Evolutionary conservation across 2,329 filamentous ascomycete species (phyloP).

Genomic region (Ascochyta lentis): DNA sequence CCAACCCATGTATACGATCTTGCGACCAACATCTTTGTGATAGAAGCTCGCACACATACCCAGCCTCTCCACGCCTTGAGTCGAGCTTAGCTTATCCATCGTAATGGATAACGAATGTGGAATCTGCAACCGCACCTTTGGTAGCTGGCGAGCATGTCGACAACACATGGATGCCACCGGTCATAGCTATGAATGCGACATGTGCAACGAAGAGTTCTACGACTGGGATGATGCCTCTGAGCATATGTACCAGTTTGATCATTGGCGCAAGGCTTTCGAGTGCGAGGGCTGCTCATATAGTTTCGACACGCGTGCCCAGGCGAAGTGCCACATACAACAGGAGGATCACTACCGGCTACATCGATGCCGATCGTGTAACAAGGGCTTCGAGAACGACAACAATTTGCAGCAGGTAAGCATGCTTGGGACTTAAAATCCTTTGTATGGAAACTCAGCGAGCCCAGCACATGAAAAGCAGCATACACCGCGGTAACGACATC

Average conservation of each 20-base stretch:
- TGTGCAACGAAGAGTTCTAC: slow-evolving; percentile 10
- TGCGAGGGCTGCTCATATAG: slow-evolving; percentile 21
- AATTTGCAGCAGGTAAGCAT: slow-evolving; percentile 20
- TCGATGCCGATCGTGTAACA: slow-evolving; percentile 24
- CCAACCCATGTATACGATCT: too few relatives aligned
- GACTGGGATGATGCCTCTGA: slow-evolving; percentile 1
- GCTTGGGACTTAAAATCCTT: not conserved
- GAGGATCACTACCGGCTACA: slow-evolving; percentile 22
- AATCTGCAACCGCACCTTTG: slow-evolving; percentile 23
- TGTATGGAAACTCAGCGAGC: not conserved
- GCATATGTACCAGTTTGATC: slow-evolving; percentile 21
- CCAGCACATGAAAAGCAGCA: slow-evolving; percentile 61
- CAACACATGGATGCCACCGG: slow-evolving; percentile 30
- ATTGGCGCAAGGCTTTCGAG: slow-evolving; percentile 17
- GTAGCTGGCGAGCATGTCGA: slow-evolving; percentile 10
- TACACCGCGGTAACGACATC: slow-evolving; percentile 56
- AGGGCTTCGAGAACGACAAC: slow-evolving; percentile 29
- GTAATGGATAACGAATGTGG: slow-evolving; percentile 20
- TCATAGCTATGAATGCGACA: slow-evolving; percentile 24
- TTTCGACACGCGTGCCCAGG: slow-evolving; percentile 8
- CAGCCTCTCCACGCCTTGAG: not conserved
- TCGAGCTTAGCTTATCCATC: not conserved
- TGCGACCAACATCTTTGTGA: too few relatives aligned
- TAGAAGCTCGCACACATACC: not conserved
- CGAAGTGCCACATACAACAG: slow-evolving; percentile 20